Percentiles rank a stretch among this genome's conserved stretches.
phyloP scores from a whole-genome alignment of 2,329 filamentous ascomycete genomes.

The Neonectria neomacrospora region DNA sequence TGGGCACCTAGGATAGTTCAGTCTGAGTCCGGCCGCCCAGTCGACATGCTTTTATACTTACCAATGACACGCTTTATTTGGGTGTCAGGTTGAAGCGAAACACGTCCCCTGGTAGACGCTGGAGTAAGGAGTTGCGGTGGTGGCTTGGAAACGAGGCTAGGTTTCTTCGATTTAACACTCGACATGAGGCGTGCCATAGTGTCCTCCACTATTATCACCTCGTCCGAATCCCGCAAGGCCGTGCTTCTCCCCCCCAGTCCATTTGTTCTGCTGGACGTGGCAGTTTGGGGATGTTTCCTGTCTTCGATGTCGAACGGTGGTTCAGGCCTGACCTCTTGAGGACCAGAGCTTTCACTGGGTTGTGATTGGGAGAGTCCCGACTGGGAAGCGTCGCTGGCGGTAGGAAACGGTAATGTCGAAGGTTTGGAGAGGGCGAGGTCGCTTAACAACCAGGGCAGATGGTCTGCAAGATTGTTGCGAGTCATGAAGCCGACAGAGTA shows the following conservation, averaged over 20 bases:
- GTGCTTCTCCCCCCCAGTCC: conserved; percentile 36
- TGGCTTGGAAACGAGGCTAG: conserved; percentile 54
- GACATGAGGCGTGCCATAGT: conserved; percentile 60
- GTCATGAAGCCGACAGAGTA: conserved; percentile 64
- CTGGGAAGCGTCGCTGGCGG: conserved; percentile 43
- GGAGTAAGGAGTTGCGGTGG: conserved; percentile 58
- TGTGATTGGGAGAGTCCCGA: conserved; percentile 43
- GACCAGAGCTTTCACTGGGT: conserved; percentile 20
- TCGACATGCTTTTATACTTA: conserved; percentile 14
- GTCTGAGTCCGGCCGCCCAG: background rate
- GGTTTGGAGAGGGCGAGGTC: conserved; percentile 57
- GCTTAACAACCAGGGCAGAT: conserved; percentile 67
- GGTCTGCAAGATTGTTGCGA: conserved; percentile 68
- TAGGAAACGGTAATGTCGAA: conserved; percentile 53
- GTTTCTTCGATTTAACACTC: conserved; percentile 57
- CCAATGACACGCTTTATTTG: conserved; percentile 25
- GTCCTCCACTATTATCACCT: conserved; percentile 44
- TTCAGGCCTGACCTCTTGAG: conserved; percentile 13
- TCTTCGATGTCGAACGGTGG: conserved; percentile 15
- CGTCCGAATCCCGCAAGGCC: conserved; percentile 41
- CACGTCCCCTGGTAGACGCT: conserved; percentile 37
- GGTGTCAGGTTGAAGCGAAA: conserved; percentile 32
- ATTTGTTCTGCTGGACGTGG: conserved; percentile 34
- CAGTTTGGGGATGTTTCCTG: conserved; percentile 6
- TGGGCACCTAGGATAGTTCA: conserved; percentile 21